Evolutionary conservation across 306 rosid genomes (phyloP).

Genomic region (Fragaria ananassa): DNA sequence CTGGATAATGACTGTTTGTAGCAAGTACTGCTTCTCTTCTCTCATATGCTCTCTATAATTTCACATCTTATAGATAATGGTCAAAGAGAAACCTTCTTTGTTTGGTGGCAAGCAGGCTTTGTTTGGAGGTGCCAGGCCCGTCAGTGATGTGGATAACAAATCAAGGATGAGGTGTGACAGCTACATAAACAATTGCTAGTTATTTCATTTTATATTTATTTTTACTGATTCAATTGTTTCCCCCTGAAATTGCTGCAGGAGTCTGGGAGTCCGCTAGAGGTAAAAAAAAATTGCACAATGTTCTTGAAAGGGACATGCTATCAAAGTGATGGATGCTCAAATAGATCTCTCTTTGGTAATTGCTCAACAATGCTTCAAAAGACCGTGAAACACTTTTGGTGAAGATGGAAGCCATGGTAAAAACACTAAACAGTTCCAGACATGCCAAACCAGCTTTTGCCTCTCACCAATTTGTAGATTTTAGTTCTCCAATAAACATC

Average conservation of each 20-base stretch:
- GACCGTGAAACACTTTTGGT: constrained; percentile 21
- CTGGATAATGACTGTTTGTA: neutral
- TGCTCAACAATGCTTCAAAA: constrained; percentile 26
- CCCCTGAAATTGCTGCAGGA: constrained; percentile 47
- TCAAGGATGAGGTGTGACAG: constrained; percentile 46
- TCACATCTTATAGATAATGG: constrained; percentile 31
- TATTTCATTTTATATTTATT: too few species aligned
- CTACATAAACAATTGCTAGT: neutral
- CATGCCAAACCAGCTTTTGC: constrained; percentile 24
- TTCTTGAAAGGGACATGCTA: constrained; percentile 22
- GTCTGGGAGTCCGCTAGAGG: constrained; percentile 60
- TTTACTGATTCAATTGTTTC: neutral
- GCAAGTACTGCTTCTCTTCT: constrained; percentile 1
- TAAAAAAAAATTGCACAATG: constrained; percentile 16
- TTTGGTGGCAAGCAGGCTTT: constrained; percentile 52
- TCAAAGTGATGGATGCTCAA: constrained; percentile 18
- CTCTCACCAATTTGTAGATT: constrained; percentile 33
- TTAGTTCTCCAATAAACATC: constrained; percentile 40
- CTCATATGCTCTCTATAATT: neutral
- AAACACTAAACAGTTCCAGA: neutral
- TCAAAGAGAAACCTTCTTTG: constrained; percentile 49
- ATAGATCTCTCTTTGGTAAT: constrained; percentile 11
- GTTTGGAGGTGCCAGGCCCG: constrained; percentile 38
- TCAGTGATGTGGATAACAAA: constrained; percentile 30
- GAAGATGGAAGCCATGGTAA: constrained; percentile 5